Percentiles rank a stretch among this genome's conserved stretches.
phyloP scores from a whole-genome alignment of 495 filamentous ascomycete genomes.

The Neurospora sp. region DNA sequence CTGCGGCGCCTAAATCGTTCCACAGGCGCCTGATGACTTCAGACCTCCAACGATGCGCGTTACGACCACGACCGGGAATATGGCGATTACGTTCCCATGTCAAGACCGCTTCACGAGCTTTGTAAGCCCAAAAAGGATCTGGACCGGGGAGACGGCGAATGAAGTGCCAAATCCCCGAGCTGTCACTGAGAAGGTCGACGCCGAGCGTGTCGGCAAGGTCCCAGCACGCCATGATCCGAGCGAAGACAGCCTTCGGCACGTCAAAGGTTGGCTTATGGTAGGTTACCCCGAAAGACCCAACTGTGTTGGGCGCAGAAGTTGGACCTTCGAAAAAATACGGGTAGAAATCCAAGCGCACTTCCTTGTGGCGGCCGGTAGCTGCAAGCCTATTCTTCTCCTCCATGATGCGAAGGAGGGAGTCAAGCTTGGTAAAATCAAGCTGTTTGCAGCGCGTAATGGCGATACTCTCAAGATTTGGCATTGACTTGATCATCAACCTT shows the following conservation, averaged over 20 bases:
- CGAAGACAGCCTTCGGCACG: slow-evolving; percentile 13
- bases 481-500: slow-evolving; percentile 10
- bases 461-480: slow-evolving; percentile 16
- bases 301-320: neutral
- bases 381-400: neutral
- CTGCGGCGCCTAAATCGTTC: slow-evolving; percentile 15
- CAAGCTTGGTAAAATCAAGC: slow-evolving; percentile 17
- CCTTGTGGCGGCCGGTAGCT: neutral
- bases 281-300: slow-evolving; percentile 15
- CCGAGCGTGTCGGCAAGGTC: slow-evolving; percentile 5
- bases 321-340: slow-evolving; percentile 17
- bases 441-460: slow-evolving; percentile 14
- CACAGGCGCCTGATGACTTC: neutral
- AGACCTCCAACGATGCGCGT: neutral
- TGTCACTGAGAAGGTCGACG: slow-evolving; percentile 18
- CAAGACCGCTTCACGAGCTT: slow-evolving; percentile 14
- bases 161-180: slow-evolving; percentile 16
- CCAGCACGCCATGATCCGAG: slow-evolving; percentile 1
- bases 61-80: neutral
- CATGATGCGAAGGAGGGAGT: slow-evolving; percentile 5
- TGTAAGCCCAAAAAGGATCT: slow-evolving; percentile 16
- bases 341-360: slow-evolving; percentile 13
- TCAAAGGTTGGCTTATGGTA: slow-evolving; percentile 16
- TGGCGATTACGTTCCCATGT: neutral
- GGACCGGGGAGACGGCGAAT: slow-evolving; percentile 16